phyloP scores from a whole-genome alignment of 169 alveolate genomes.

The Plasmodium malariae region DNA sequence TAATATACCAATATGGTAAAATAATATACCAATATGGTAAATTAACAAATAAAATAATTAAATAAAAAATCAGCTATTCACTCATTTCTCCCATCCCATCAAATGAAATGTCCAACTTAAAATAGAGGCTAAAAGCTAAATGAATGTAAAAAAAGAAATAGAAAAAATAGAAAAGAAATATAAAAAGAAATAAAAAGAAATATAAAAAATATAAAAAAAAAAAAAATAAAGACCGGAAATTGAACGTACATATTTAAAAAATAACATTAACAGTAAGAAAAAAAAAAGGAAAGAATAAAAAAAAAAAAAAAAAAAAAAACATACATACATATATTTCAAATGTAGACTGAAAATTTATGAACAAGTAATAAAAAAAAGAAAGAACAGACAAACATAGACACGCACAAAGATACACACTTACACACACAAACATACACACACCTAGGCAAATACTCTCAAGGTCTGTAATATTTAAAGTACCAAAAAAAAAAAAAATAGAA shows the following conservation, averaged over 20 bases:
- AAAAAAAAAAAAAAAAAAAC: conserved; percentile 15
- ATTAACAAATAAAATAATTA: no score
- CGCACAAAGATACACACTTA: conserved; percentile 8
- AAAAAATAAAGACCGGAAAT: conserved; percentile 1
- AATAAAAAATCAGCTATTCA: no score
- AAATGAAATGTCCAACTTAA: no score
- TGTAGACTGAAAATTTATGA: conserved; percentile 47
- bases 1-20: no score
- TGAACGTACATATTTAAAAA: conserved; percentile 5
- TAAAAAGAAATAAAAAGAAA: not conserved
- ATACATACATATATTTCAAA: conserved; percentile 18
- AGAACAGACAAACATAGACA: conserved; percentile 28
- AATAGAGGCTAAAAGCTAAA: no score
- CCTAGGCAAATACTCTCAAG: not conserved
- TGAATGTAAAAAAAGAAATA: no score
- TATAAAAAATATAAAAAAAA: not conserved
- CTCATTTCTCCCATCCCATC: no score
- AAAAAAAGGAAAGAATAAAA: no score
- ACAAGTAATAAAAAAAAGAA: conserved; percentile 50
- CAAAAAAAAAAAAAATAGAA: conserved; percentile 8
- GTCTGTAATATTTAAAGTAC: conserved; percentile 4
- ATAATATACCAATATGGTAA: no score
- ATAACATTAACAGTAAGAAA: no score
- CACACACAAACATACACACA: conserved; percentile 18
- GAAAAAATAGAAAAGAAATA: no score